These are phyloP conservation scores for Cryptococcus deneoformans DNA, from an alignment of 1,284 basidiomycete genomes.

Conservation along the genomic window DNA sequence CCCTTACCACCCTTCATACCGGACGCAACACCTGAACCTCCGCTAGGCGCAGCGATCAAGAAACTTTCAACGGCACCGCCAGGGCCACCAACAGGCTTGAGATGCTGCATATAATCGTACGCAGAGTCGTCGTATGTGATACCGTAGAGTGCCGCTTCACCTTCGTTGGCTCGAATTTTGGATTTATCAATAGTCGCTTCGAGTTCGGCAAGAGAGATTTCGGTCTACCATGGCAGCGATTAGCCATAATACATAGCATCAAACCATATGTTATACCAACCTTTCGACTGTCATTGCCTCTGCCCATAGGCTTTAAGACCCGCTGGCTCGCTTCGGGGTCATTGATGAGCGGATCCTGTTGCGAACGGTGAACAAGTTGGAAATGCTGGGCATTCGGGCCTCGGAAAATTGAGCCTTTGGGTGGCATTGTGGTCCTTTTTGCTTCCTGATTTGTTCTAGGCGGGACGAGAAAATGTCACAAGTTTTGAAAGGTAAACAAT, in stretches of 20 bases:
- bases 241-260: background rate
- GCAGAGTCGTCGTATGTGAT: constrained; percentile 96
- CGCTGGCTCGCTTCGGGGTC: constrained; percentile 86
- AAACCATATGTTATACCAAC: constrained; percentile 12
- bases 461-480: background rate
- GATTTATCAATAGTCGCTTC: constrained; percentile 40
- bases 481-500: background rate
- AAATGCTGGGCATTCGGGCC: constrained; percentile 87
- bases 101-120: constrained; percentile 99
- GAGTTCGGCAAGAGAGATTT: constrained; percentile 58
- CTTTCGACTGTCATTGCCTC: constrained; percentile 61
- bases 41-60: constrained; percentile 69
- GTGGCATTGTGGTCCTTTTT: constrained; percentile 36
- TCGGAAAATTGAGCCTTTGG: constrained; percentile 72
- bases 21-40: constrained; percentile 34
- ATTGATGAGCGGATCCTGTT: constrained; percentile 91
- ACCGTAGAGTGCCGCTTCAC: constrained; percentile 88
- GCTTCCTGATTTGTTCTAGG: background rate
- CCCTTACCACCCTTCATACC: constrained; percentile 37
- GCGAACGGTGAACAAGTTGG: constrained; percentile 95
- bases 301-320: constrained; percentile 79
- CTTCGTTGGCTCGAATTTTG: constrained; percentile 53
- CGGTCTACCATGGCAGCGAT: background rate
- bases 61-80: constrained; percentile 56
- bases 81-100: constrained; percentile 68